These are phyloP conservation scores for Phytophthora tubulina DNA, from an alignment of 352 stramenopile species.

Conservation along the genomic window DNA sequence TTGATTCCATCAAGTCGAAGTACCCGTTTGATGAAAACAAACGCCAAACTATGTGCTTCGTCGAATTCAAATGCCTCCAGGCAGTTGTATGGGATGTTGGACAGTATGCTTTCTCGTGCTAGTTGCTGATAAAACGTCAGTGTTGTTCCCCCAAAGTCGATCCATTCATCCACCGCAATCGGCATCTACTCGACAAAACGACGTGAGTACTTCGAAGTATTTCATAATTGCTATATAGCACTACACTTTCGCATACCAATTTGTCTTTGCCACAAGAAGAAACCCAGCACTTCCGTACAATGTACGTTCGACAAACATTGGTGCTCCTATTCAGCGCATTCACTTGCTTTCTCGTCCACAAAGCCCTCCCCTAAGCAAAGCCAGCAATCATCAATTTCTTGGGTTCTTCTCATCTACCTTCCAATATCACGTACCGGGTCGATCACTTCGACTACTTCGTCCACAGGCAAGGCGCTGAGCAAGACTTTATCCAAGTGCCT, in stretches of 20 bases:
- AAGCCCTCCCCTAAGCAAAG: slow-evolving; percentile 22
- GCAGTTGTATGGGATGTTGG: slow-evolving; percentile 65
- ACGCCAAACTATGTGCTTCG: slow-evolving; percentile 23
- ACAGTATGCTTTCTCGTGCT: slow-evolving; percentile 49
- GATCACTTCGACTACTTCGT: slow-evolving; percentile 33
- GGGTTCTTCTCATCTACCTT: not conserved
- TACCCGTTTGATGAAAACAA: slow-evolving; percentile 31
- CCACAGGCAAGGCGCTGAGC: slow-evolving; percentile 45
- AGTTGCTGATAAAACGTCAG: slow-evolving; percentile 64
- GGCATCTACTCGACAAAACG: slow-evolving; percentile 37
- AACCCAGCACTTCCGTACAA: slow-evolving; percentile 47
- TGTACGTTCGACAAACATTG: slow-evolving; percentile 33
- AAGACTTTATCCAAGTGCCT: slow-evolving; percentile 43
- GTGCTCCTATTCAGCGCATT: slow-evolving; percentile 42
- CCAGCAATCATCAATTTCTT: not conserved
- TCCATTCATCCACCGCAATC: slow-evolving; percentile 58
- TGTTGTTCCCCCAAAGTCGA: slow-evolving; percentile 57
- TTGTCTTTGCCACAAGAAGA: slow-evolving; percentile 28
- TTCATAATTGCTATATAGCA: not conserved
- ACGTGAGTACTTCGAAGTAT: not conserved
- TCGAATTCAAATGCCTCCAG: slow-evolving; percentile 57
- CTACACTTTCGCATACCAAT: slow-evolving; percentile 29
- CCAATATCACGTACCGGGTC: slow-evolving; percentile 45
- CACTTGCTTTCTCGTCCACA: slow-evolving; percentile 30
- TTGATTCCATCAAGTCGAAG: slow-evolving; percentile 24